phyloP scores from a whole-genome alignment of 1,139 yeast species.

The Candida tetrigidarum region DNA sequence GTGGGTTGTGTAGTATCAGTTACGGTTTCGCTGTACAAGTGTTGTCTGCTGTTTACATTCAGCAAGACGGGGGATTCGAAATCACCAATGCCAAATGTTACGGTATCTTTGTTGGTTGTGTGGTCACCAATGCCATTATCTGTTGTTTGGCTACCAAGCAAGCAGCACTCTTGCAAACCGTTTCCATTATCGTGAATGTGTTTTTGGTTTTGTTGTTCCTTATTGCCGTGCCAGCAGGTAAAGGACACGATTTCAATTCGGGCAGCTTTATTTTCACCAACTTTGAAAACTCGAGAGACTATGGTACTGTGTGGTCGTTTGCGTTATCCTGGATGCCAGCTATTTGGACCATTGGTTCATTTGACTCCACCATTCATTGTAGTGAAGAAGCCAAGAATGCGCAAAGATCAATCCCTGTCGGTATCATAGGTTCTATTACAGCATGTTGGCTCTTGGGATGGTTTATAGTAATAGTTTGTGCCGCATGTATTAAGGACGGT shows the following conservation, averaged over 20 bases:
- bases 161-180: constrained; percentile 61
- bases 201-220: constrained; percentile 59
- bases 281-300: constrained; percentile 55
- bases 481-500: constrained; percentile 56
- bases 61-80: constrained; percentile 33
- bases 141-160: constrained; percentile 41
- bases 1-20: constrained; percentile 42
- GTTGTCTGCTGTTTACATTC: constrained; percentile 37
- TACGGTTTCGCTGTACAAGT: constrained; percentile 43
- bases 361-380: constrained; percentile 75
- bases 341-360: constrained; percentile 69
- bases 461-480: constrained; percentile 54
- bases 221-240: constrained; percentile 69
- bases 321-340: constrained; percentile 66
- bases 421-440: constrained; percentile 52
- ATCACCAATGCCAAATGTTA: constrained; percentile 36
- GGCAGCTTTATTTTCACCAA: constrained; percentile 57
- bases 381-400: constrained; percentile 75
- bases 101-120: constrained; percentile 42
- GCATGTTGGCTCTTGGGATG: constrained; percentile 68
- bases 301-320: constrained; percentile 74
- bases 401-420: constrained; percentile 65
- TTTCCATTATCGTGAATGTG: constrained; percentile 60
- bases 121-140: constrained; percentile 29
- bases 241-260: constrained; percentile 31